These are phyloP conservation scores for Lecanicillium sp. DNA, from an alignment of 2,329 filamentous ascomycete species.

Conservation along the genomic window DNA sequence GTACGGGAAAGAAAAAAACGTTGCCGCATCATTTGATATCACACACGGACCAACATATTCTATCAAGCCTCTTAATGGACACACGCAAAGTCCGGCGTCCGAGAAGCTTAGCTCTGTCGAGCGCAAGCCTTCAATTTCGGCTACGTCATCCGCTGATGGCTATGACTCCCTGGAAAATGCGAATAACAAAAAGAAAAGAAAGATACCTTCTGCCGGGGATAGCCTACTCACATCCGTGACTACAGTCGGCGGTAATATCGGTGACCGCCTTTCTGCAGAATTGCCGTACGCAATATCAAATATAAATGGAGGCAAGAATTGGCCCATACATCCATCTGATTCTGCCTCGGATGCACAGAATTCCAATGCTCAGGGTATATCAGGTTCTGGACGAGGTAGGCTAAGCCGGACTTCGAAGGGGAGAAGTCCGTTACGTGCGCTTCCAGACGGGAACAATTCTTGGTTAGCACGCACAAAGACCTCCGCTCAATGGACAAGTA, in stretches of 20 bases:
- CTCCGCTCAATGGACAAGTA: constrained; percentile 18
- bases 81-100: no score
- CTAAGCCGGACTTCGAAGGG: constrained; percentile 60
- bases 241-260: constrained; percentile 8
- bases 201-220: constrained; percentile 85
- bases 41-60: no score
- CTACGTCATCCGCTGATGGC: constrained; percentile 67
- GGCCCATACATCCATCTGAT: constrained; percentile 20
- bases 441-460: constrained; percentile 49
- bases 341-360: constrained; percentile 44
- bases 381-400: constrained; percentile 76
- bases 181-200: constrained; percentile 98
- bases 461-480: constrained; percentile 44
- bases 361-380: constrained; percentile 52
- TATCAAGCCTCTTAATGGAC: no score
- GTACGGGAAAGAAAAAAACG: no score
- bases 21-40: no score
- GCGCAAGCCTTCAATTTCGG: constrained; percentile 40
- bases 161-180: constrained; percentile 98
- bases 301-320: constrained; percentile 15
- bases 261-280: constrained; percentile 4
- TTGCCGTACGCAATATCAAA: constrained; percentile 14
- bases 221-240: constrained; percentile 32
- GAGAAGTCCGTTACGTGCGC: constrained; percentile 52
- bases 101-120: no score